Conservation (phyloP, 495 filamentous ascomycete species). For the Bombardia bombarda region DNA sequence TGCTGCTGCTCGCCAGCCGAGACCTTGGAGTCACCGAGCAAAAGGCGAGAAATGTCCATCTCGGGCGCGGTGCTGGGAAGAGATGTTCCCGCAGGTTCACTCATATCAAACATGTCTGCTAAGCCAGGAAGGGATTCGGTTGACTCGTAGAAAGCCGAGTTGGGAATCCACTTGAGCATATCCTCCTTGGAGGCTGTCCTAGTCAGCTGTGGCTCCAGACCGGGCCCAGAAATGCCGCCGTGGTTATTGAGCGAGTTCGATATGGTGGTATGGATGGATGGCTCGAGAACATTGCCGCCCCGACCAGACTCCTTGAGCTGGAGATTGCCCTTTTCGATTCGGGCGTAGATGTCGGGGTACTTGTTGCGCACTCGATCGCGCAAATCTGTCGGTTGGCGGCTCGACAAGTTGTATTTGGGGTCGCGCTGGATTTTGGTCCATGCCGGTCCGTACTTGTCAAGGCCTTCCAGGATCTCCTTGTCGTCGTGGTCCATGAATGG, state of each 20-base stretch:
- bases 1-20: not conserved
- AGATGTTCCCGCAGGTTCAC: constrained; percentile 13
- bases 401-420: constrained; percentile 52
- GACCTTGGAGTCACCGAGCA: constrained; percentile 33
- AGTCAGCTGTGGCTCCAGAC: constrained; percentile 29
- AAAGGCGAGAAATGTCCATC: constrained; percentile 42
- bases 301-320: constrained; percentile 30
- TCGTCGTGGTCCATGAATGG: constrained; percentile 73
- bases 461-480: constrained; percentile 65
- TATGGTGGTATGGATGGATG: constrained; percentile 29
- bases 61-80: constrained; percentile 21
- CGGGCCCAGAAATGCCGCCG: constrained; percentile 19
- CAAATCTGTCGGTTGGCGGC: constrained; percentile 68
- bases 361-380: constrained; percentile 76
- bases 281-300: constrained; percentile 27
- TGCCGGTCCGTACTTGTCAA: constrained; percentile 62
- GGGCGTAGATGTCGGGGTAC: constrained; percentile 53
- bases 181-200: constrained; percentile 34
- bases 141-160: constrained; percentile 19
- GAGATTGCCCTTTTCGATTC: constrained; percentile 48
- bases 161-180: constrained; percentile 24
- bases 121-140: constrained; percentile 22
- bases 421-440: constrained; percentile 80
- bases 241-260: constrained; percentile 24
- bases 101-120: constrained; percentile 16